A percentile compares a stretch with the other conserved stretches of the same genome.
phyloP scores from a whole-genome alignment of 345 rosid genomes.

The Erodium maritimum region DNA sequence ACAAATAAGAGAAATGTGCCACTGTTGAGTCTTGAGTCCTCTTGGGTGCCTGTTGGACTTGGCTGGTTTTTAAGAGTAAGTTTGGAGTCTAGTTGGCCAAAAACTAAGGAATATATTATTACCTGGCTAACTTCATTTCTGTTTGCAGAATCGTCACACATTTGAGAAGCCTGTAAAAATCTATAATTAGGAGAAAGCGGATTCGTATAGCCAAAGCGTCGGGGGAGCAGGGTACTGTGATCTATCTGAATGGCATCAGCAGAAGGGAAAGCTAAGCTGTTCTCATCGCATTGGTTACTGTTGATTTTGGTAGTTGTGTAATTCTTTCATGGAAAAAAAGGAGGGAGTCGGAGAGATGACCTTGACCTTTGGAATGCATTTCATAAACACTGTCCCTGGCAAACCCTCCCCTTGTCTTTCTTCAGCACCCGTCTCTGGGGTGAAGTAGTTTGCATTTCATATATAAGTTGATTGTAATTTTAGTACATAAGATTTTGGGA shows the following conservation, averaged over 20 bases:
- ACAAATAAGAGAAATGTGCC: too few relatives aligned
- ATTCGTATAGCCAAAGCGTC: not conserved
- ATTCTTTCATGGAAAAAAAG: not conserved
- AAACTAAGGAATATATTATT: not conserved
- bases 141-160: constrained; percentile 46
- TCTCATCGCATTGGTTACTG: constrained; percentile 1
- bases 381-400: not conserved
- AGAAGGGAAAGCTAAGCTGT: not conserved
- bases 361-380: not conserved
- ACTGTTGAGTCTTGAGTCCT: too few relatives aligned
- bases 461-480: constrained; percentile 19
- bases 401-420: constrained; percentile 5
- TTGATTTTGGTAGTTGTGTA: not conserved
- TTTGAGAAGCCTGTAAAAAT: constrained; percentile 48
- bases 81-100: not conserved
- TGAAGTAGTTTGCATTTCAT: constrained; percentile 11
- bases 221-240: not conserved
- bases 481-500: constrained; percentile 32
- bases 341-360: not conserved
- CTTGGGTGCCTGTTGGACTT: too few relatives aligned
- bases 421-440: constrained; percentile 11
- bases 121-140: not conserved
- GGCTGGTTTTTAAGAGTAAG: not conserved
- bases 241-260: not conserved
- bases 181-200: constrained; percentile 27